These are phyloP conservation scores for Arxiozyma bovina DNA, from an alignment of 1,139 yeast genomes.

Conservation along the genomic window DNA sequence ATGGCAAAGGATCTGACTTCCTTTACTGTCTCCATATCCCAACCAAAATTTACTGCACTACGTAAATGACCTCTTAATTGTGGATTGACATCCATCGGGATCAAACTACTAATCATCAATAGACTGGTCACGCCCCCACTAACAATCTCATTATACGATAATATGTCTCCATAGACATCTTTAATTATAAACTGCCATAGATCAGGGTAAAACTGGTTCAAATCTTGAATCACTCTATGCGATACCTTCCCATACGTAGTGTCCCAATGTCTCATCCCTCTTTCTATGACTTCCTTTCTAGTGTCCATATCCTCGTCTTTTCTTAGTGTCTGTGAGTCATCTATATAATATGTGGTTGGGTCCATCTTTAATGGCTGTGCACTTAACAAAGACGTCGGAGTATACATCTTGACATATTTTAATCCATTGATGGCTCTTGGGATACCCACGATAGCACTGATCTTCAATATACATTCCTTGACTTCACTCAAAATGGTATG, in stretches of 20 bases:
- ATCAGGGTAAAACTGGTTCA: slow-evolving; percentile 73
- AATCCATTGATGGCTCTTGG: slow-evolving; percentile 79
- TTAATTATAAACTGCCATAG: slow-evolving; percentile 64
- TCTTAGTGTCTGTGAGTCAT: background rate
- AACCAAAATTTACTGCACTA: slow-evolving; percentile 78
- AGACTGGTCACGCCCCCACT: slow-evolving; percentile 63
- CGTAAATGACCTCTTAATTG: slow-evolving; percentile 82
- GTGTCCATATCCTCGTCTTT: background rate
- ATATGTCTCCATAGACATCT: slow-evolving; percentile 73
- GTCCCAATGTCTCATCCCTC: slow-evolving; percentile 60
- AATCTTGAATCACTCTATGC: slow-evolving; percentile 53
- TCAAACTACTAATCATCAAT: slow-evolving; percentile 66
- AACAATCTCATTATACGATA: slow-evolving; percentile 58
- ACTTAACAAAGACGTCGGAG: slow-evolving; percentile 41
- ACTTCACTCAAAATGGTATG: slow-evolving; percentile 44
- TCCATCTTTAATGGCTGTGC: background rate
- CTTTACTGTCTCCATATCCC: slow-evolving; percentile 51
- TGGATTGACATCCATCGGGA: slow-evolving; percentile 89
- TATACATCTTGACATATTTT: slow-evolving; percentile 51
- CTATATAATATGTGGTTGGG: background rate
- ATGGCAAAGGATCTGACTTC: slow-evolving; percentile 55
- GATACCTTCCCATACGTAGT: slow-evolving; percentile 68
- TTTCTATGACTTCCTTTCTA: background rate
- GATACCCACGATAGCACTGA: slow-evolving; percentile 70
- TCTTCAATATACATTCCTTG: slow-evolving; percentile 68